phyloP scores from a whole-genome alignment of 768 basidiomycete species.

The Chalciporus chontae region DNA sequence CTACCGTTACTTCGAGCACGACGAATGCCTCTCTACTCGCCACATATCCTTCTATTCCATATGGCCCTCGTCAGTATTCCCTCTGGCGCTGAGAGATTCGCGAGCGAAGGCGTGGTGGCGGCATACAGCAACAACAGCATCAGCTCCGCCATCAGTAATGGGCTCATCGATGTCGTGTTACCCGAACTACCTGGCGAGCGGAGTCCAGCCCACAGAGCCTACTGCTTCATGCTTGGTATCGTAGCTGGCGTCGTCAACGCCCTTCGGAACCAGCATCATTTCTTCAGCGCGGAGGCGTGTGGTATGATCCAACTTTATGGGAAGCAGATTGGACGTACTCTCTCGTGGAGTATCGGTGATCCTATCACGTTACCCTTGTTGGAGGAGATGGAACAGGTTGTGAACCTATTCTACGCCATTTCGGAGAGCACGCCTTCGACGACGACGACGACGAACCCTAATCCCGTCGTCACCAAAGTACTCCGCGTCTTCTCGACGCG shows the following conservation, averaged over 20 bases:
- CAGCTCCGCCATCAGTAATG: conserved; percentile 70
- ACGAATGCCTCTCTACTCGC: conserved; percentile 67
- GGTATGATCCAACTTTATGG: conserved; percentile 85
- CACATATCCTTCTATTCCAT: conserved; percentile 82
- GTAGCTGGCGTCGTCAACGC: conserved; percentile 68
- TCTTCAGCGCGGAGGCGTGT: conserved; percentile 80
- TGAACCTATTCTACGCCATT: conserved; percentile 74
- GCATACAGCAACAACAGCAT: conserved; percentile 85
- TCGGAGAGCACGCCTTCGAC: conserved; percentile 42
- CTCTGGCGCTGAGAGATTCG: conserved; percentile 78
- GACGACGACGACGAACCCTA: conserved; percentile 17
- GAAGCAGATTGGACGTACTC: conserved; percentile 69
- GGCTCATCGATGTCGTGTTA: conserved; percentile 61
- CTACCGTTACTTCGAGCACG: conserved; percentile 56
- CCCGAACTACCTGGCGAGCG: conserved; percentile 72
- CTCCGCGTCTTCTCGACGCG: conserved; percentile 65
- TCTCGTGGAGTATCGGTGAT: conserved; percentile 82
- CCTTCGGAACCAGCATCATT: conserved; percentile 64
- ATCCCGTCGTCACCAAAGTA: conserved; percentile 56
- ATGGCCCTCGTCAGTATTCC: conserved; percentile 77
- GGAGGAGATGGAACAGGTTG: conserved; percentile 80
- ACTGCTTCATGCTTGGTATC: conserved; percentile 82
- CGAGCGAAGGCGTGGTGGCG: conserved; percentile 74
- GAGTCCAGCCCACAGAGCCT: conserved; percentile 75
- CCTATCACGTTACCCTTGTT: conserved; percentile 71